phyloP scores from a whole-genome alignment of 2,329 filamentous ascomycete species.

The Colletotrichum lindemuthianum region DNA sequence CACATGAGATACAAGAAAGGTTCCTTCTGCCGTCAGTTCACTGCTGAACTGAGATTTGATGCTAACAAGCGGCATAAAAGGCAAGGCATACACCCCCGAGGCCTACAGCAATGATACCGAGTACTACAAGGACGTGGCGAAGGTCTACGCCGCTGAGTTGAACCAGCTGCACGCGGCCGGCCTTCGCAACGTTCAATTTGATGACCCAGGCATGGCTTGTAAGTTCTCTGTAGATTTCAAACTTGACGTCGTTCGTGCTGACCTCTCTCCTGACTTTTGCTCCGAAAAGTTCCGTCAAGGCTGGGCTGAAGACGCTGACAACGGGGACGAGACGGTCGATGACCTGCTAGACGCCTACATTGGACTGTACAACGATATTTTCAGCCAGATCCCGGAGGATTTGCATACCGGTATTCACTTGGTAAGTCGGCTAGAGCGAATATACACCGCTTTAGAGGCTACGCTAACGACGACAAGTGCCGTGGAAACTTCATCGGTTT shows the following conservation, averaged over 20 bases:
- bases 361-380: slow-evolving; percentile 77
- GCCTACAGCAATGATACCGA: slow-evolving; percentile 49
- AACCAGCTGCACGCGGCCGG: slow-evolving; percentile 70
- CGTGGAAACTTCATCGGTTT: slow-evolving; percentile 70
- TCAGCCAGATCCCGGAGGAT: slow-evolving; percentile 71
- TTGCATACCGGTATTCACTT: slow-evolving; percentile 83
- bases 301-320: slow-evolving; percentile 74
- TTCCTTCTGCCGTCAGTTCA: too few relatives aligned
- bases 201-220: slow-evolving; percentile 75
- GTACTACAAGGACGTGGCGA: slow-evolving; percentile 73
- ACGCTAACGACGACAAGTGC: slow-evolving; percentile 53
- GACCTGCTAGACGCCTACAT: slow-evolving; percentile 81
- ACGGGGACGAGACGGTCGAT: slow-evolving; percentile 69
- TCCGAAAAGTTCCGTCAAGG: slow-evolving; percentile 76
- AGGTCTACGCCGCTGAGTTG: slow-evolving; percentile 72
- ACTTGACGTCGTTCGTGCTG: slow-evolving; percentile 1
- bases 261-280: slow-evolving; percentile 70
- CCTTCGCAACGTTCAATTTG: slow-evolving; percentile 73
- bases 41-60: too few relatives aligned
- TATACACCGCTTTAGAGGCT: too few relatives aligned
- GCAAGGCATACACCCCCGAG: slow-evolving; percentile 40
- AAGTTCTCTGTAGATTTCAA: slow-evolving; percentile 43
- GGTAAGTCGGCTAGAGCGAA: not conserved
- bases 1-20: slow-evolving; percentile 42
- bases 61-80: not conserved